These are phyloP conservation scores for Xanthoconium purpureum DNA, from an alignment of 768 basidiomycete genomes.

Conservation along the genomic window DNA sequence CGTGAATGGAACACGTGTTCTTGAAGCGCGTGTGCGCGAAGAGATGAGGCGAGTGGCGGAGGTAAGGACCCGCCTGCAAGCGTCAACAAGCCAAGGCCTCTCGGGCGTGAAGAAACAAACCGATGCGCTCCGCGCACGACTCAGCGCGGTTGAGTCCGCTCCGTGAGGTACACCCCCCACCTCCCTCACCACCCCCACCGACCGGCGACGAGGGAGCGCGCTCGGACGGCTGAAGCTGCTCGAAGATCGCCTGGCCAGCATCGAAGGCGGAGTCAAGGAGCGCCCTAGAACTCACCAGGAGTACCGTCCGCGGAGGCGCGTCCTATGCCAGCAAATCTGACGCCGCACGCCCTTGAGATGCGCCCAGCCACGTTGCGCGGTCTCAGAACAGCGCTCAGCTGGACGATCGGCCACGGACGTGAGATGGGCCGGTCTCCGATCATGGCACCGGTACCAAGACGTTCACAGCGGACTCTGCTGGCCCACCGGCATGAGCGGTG, in stretches of 20 bases:
- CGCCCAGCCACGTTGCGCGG: conserved; percentile 47
- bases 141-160: conserved; percentile 29
- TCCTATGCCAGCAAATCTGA: conserved; percentile 79
- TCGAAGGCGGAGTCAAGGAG: conserved; percentile 67
- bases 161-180: conserved; percentile 19
- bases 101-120: conserved; percentile 54
- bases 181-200: conserved; percentile 8
- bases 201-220: conserved; percentile 56
- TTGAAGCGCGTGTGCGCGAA: conserved; percentile 54
- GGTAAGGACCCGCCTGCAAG: conserved; percentile 48
- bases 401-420: conserved; percentile 59
- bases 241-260: conserved; percentile 58
- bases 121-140: conserved; percentile 46
- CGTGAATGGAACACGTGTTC: conserved; percentile 46
- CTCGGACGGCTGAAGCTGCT: conserved; percentile 48
- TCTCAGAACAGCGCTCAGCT: conserved; percentile 49
- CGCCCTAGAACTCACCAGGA: conserved; percentile 65
- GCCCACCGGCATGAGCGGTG: conserved; percentile 85
- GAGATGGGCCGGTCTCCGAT: conserved; percentile 79
- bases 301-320: conserved; percentile 67
- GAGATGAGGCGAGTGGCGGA: conserved; percentile 48
- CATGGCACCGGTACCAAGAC: conserved; percentile 82
- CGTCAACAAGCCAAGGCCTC: conserved; percentile 44
- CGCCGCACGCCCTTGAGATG: conserved; percentile 72
- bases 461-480: conserved; percentile 84